These are phyloP conservation scores for Globisporangium iwayamae DNA, from an alignment of 352 stramenopile species.

Conservation along the genomic window DNA sequence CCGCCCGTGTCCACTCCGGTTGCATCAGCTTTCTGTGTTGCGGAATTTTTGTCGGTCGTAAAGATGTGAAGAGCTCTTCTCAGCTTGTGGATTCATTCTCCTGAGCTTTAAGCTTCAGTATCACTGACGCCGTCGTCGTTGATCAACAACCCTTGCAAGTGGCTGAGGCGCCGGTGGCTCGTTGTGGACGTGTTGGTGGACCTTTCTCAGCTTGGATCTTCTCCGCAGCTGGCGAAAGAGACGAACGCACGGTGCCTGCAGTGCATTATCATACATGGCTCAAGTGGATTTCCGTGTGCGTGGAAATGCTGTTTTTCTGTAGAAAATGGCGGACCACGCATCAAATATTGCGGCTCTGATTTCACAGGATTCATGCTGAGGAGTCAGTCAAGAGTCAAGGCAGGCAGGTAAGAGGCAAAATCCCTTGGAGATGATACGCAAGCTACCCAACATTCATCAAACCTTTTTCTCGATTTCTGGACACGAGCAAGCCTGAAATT, in stretches of 20 bases:
- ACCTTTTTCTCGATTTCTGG: slow-evolving; percentile 2
- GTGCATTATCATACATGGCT: background rate
- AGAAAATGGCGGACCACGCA: background rate
- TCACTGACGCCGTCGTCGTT: background rate
- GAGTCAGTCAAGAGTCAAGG: background rate
- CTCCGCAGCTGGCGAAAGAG: too few relatives aligned
- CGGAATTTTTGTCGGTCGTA: background rate
- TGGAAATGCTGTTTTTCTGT: background rate
- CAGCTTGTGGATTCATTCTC: too few relatives aligned
- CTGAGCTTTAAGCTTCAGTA: background rate
- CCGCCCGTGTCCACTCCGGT: background rate
- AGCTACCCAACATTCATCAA: background rate
- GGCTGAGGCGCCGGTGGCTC: background rate
- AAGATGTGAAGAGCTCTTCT: background rate
- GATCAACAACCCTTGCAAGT: background rate
- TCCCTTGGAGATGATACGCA: background rate
- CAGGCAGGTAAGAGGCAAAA: background rate
- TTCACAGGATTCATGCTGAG: background rate
- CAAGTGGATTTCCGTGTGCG: background rate
- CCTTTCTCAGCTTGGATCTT: background rate
- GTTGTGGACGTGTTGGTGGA: background rate
- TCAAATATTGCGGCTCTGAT: background rate
- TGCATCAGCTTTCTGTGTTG: background rate
- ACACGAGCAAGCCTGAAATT: background rate
- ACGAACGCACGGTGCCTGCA: background rate